These are phyloP conservation scores for Myxozyma geophila DNA, from an alignment of 805 yeast genomes.

Conservation along the genomic window DNA sequence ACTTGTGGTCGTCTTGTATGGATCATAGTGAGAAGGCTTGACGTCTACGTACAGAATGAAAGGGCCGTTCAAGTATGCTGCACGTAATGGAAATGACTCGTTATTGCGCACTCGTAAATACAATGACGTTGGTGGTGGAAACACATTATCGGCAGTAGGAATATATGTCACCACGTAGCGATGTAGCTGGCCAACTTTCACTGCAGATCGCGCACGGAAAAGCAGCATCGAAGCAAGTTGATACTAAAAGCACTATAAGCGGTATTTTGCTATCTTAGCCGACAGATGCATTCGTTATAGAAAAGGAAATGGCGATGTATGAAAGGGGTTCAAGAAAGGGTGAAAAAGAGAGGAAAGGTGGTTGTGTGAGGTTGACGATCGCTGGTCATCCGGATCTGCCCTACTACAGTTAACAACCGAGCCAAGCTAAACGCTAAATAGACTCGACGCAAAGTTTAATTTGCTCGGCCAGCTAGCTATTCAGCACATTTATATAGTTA, in stretches of 20 bases:
- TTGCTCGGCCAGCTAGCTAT: too few relatives aligned
- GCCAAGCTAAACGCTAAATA: too few relatives aligned
- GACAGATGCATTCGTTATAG: too few relatives aligned
- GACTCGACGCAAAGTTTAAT: too few relatives aligned
- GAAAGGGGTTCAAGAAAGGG: too few relatives aligned
- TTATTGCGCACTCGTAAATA: constrained; percentile 26
- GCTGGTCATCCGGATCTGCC: too few relatives aligned
- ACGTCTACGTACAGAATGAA: constrained; percentile 84
- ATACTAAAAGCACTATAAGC: background rate
- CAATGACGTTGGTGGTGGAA: constrained; percentile 24
- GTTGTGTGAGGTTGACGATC: too few relatives aligned
- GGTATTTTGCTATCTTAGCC: too few relatives aligned
- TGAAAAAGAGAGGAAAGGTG: too few relatives aligned
- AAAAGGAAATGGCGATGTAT: too few relatives aligned
- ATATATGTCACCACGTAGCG: constrained; percentile 60
- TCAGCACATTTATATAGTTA: too few relatives aligned
- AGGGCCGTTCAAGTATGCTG: constrained; percentile 89
- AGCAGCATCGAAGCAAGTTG: constrained; percentile 27
- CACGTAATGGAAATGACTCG: constrained; percentile 50
- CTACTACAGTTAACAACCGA: too few relatives aligned
- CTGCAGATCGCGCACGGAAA: constrained; percentile 43
- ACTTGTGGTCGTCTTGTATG: constrained; percentile 49
- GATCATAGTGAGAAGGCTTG: constrained; percentile 66
- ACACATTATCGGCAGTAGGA: constrained; percentile 45
- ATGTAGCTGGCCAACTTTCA: constrained; percentile 64